phyloP scores from a whole-genome alignment of 257 asterid species.

The Ophiorrhiza pumila region DNA sequence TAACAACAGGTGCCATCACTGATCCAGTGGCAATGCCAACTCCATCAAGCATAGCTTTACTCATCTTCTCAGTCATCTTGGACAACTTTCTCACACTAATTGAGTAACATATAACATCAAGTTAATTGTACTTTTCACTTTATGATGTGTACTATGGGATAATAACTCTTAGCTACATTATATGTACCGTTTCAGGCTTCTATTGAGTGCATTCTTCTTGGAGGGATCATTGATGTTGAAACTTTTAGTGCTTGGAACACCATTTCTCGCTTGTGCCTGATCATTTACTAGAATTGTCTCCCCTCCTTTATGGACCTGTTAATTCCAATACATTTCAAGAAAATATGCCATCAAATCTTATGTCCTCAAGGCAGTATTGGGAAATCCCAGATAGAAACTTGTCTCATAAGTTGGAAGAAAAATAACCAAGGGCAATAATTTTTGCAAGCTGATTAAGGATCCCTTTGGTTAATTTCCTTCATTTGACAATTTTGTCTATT shows the following conservation, averaged over 20 bases:
- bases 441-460: background rate
- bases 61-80: conserved; percentile 73
- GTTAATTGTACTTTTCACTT: background rate
- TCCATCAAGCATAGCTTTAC: conserved; percentile 66
- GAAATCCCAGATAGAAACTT: too few species aligned
- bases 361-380: too few species aligned
- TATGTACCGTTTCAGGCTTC: conserved; percentile 63
- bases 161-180: background rate
- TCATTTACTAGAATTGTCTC: conserved; percentile 42
- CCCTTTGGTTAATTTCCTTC: background rate
- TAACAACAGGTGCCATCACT: conserved; percentile 55
- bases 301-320: conserved; percentile 80
- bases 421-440: background rate
- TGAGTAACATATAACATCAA: background rate
- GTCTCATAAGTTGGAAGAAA: background rate
- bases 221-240: conserved; percentile 18
- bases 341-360: too few species aligned
- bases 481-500: background rate
- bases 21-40: conserved; percentile 66
- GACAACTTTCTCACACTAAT: conserved; percentile 68
- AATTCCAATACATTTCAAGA: background rate
- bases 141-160: too few species aligned
- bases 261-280: conserved; percentile 32
- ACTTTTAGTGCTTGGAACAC: conserved; percentile 20
- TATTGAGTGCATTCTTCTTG: conserved; percentile 44